Conservation (phyloP, 352 stramenopile species). For the Globisporangium lucens region DNA sequence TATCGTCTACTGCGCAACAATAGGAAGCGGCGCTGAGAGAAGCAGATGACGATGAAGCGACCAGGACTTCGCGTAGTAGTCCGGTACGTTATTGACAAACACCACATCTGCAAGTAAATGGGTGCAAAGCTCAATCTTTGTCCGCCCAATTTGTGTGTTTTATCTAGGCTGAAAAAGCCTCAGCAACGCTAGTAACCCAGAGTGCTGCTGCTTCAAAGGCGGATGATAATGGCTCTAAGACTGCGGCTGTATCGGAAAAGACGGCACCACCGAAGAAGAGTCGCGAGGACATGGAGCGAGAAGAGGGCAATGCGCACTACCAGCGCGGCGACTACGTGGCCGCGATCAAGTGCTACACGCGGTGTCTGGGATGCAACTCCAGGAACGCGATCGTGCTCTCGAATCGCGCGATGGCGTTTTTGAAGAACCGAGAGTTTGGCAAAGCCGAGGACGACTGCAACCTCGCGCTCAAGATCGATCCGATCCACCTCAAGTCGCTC, state of each 20-base stretch:
- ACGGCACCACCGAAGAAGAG: slow-evolving; percentile 15
- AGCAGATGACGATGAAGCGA: slow-evolving; percentile 26
- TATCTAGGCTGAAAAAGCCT: not conserved
- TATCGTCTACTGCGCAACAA: not conserved
- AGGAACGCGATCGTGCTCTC: slow-evolving; percentile 78
- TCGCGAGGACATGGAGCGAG: slow-evolving; percentile 71
- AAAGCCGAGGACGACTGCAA: slow-evolving; percentile 90
- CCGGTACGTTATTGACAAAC: not conserved
- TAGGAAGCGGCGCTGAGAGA: slow-evolving; percentile 52
- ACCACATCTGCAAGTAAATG: not conserved
- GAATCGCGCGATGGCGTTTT: slow-evolving; percentile 89
- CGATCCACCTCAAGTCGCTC: slow-evolving; percentile 84
- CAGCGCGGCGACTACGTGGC: slow-evolving; percentile 81
- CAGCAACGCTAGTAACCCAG: not conserved
- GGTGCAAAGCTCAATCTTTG: not conserved
- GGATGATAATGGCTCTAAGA: not conserved
- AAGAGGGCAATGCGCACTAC: slow-evolving; percentile 93
- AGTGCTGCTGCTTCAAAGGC: not conserved
- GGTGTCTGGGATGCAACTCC: slow-evolving; percentile 68
- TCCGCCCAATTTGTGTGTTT: not conserved
- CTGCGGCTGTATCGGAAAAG: not conserved
- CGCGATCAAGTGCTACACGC: slow-evolving; percentile 89
- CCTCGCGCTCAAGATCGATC: slow-evolving; percentile 75
- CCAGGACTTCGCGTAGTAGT: not conserved
- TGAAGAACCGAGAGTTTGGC: slow-evolving; percentile 85